Evolutionary conservation across 805 yeast genomes (phyloP), one percentile per base, ranked within the genome.

Genomic region (Hemisphaericaspora nanyangensis): DNA sequence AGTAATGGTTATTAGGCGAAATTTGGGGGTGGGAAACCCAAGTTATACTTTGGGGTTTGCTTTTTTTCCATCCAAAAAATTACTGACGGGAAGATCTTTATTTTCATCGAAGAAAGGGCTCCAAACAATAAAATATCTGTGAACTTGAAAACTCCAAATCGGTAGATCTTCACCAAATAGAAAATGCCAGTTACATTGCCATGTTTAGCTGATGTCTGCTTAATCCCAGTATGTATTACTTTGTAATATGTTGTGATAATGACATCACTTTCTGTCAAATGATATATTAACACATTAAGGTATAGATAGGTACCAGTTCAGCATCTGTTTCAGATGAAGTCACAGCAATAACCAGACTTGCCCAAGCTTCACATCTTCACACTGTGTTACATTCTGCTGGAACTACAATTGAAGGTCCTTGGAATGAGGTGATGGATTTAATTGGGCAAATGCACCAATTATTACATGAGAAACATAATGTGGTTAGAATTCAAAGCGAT

Each of bases 381-480:
- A 79, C 82, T 45, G 79, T 85, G 1, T 65, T 88, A 43, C 96
- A 88, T 61, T 83, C 95, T 49, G 96, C 96, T 2, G 96, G 96
- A 3, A 88, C 96, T 6, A 87, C 96, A 2, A 80, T 84, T 49
- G 84, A 85, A 51, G 96, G 96, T 1, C 89, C 88, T n/a, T 89
- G 96, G 96, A 79, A 80, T 52, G 89, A 84, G 39, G 96, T 89
- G 1, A 82, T 80, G 79, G 77, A 71, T 25, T 62, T 86, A 38
- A 82, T 88, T 50, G 96, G 96, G 6, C 74, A 77, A 48, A 64
- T 87, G 50, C 96, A 88, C 54, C 80, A 82, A 52, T 67, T 68
- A 32, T 74, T 85, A 38, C 96, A 88, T 53, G 48, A 50, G 7
- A 70, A 70, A 4, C 68, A 75, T 48, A 95, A 95, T 1, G 78